Percentiles rank a stretch among this genome's conserved stretches.
Conservation (phyloP, 331 rosid genomes). For the Acacia concinna region DNA sequence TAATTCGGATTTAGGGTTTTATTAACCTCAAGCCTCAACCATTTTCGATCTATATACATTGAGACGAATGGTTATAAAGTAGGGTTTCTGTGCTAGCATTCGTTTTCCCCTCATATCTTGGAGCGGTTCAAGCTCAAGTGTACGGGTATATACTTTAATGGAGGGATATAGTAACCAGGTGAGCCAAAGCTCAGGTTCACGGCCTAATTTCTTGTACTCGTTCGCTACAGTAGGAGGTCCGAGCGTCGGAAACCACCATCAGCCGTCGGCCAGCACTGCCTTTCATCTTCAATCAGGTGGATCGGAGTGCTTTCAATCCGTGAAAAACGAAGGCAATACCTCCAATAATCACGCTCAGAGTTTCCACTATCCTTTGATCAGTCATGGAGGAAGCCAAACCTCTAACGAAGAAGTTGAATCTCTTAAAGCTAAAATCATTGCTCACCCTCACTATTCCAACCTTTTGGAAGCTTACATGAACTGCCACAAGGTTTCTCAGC, state of each 20-base stretch:
- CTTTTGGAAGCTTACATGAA: constrained; percentile 93
- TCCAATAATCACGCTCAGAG: constrained; percentile 42
- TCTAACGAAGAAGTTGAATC: constrained; percentile 63
- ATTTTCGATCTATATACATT: not conserved
- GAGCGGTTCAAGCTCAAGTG: not conserved
- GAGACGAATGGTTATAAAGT: not conserved
- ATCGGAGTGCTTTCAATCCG: constrained; percentile 54
- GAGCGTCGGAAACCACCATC: constrained; percentile 29
- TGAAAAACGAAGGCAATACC: constrained; percentile 69
- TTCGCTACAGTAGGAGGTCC: constrained; percentile 38
- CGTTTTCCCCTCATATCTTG: not conserved
- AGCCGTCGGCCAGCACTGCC: constrained; percentile 38
- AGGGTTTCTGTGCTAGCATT: constrained; percentile 33
- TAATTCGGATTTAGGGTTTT: not conserved
- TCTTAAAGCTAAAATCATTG: constrained; percentile 85
- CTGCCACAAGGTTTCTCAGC: constrained; percentile 74
- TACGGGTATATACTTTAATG: constrained; percentile 34
- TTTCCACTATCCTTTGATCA: constrained; percentile 64
- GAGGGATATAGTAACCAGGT: constrained; percentile 68
- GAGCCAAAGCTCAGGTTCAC: constrained; percentile 49
- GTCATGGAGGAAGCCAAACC: constrained; percentile 17
- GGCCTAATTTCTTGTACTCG: constrained; percentile 79
- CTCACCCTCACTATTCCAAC: constrained; percentile 93
- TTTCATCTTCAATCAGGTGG: constrained; percentile 73
- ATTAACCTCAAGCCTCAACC: not conserved